Evolutionary conservation across 352 stramenopile genomes (phyloP), one percentile per base, ranked within the genome.

Genomic region (Globisporangium middletonii): DNA sequence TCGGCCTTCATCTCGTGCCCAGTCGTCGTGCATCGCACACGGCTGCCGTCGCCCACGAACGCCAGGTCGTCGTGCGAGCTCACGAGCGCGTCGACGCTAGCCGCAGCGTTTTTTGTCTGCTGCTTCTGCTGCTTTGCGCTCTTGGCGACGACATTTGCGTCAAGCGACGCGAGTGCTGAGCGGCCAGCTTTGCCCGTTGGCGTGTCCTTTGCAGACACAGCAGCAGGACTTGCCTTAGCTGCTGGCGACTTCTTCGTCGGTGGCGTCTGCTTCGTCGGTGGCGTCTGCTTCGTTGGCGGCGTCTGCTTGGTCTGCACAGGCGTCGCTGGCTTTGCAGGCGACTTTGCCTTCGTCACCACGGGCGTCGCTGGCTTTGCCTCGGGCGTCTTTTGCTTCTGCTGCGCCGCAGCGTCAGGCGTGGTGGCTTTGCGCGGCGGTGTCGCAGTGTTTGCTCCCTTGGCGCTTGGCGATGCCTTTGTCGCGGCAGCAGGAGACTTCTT

Each of bases 1-100:
- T 85, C 72, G 4, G 79, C 79, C 57, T 77, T 75, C 75, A 89
- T 86, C 55, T 89, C 79, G 53, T 89, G 79, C 12, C 75, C 68
- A 3, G 79, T 89, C 6, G 71, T 80, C 18, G 63, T 71, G 64
- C 79, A 89, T 35, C 75, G 74, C 45, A 89, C 77, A 18, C 73
- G 71, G 48, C 37, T 52, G 18, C 71, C 62, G 3, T 85, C 71
- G 13, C 65, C 65, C 35, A 69, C 50, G 60, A 82, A 84, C 42
- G 65, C 69, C 28, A 89, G 27, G 49, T 86, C 77, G 27, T 53
- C 43, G 41, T 46, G 41, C 4, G 69, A 71, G 12, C 65, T 64
- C 15, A 89, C 75, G 12, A 89, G 64, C 23, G 59, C 63, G 47
- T 73, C 69, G 28, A 89, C 68, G 16, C 62, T 58, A 19, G 67